A percentile compares a stretch with the other conserved stretches of the same genome.
Evolutionary conservation across 179 eudicot genomes (phyloP).

Genomic region (Beta corolliflora): DNA sequence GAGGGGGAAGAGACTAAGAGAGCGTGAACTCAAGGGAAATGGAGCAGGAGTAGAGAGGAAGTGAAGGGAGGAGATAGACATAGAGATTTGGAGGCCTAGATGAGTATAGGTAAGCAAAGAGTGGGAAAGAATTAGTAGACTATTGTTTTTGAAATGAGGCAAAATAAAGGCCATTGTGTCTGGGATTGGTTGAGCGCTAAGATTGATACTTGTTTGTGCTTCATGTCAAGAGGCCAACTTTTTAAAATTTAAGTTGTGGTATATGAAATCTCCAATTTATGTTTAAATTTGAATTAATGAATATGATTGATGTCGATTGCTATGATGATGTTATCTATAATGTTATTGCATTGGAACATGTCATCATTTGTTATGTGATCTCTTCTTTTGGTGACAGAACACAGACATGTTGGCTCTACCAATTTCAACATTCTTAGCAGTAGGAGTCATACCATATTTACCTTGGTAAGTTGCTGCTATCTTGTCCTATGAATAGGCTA

Average conservation of each 20-base stretch:
- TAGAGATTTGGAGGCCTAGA: background rate
- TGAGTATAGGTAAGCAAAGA: background rate
- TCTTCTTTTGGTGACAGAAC: constrained; percentile 64
- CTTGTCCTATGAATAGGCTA: background rate
- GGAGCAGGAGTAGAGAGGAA: background rate
- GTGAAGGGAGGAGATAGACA: background rate
- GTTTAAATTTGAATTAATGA: background rate
- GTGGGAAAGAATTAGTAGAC: background rate
- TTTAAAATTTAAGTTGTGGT: background rate
- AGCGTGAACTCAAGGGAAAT: background rate
- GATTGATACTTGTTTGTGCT: background rate
- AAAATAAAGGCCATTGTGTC: background rate
- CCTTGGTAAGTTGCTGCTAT: constrained; percentile 63
- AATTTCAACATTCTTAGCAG: constrained; percentile 98
- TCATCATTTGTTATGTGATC: background rate
- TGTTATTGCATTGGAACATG: background rate
- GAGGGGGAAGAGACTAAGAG: background rate
- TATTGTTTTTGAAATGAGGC: background rate
- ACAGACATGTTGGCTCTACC: constrained; percentile 98
- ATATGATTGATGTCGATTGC: background rate
- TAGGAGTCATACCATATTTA: constrained; percentile 99
- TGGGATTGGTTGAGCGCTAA: too few relatives aligned
- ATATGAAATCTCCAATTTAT: background rate
- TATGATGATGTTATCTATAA: background rate
- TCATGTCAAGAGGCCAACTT: background rate